Percentiles rank a stretch among this genome's conserved stretches.
phyloP scores from a whole-genome alignment of 495 filamentous ascomycete species.

The Cercophora samala region DNA sequence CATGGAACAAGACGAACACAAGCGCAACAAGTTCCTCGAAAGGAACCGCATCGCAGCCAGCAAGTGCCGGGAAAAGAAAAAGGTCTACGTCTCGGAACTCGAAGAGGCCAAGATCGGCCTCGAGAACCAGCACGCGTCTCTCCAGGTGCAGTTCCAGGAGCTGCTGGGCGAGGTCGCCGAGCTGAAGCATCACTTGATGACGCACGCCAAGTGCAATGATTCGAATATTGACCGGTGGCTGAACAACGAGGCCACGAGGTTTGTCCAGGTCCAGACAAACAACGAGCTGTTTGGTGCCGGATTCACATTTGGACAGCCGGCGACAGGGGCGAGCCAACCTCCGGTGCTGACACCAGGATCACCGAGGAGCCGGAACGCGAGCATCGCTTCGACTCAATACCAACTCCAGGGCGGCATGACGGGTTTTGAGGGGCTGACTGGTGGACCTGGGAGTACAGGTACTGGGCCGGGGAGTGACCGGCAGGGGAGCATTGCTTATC shows the following conservation, averaged over 20 bases:
- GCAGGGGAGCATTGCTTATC: constrained; percentile 29
- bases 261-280: constrained; percentile 37
- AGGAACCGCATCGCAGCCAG: constrained; percentile 79
- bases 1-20: constrained; percentile 27
- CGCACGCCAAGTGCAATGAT: constrained; percentile 58
- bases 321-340: not conserved
- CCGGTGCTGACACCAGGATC: constrained; percentile 12
- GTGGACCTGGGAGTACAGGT: not conserved
- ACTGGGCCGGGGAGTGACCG: constrained; percentile 12
- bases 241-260: constrained; percentile 42
- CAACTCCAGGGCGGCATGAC: constrained; percentile 16
- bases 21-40: constrained; percentile 59
- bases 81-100: constrained; percentile 63
- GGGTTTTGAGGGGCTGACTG: constrained; percentile 18
- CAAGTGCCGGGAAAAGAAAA: constrained; percentile 87
- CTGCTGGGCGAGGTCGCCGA: constrained; percentile 48
- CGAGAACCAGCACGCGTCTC: constrained; percentile 34
- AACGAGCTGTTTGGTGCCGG: constrained; percentile 32
- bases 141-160: constrained; percentile 40
- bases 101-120: constrained; percentile 48
- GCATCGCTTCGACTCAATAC: constrained; percentile 24
- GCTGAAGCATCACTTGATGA: constrained; percentile 57
- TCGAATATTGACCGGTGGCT: constrained; percentile 47
- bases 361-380: constrained; percentile 24
- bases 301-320: constrained; percentile 23